Base-by-base conservation (phyloP, 2,329 filamentous ascomycete species). In the Dothistroma pini region DNA sequence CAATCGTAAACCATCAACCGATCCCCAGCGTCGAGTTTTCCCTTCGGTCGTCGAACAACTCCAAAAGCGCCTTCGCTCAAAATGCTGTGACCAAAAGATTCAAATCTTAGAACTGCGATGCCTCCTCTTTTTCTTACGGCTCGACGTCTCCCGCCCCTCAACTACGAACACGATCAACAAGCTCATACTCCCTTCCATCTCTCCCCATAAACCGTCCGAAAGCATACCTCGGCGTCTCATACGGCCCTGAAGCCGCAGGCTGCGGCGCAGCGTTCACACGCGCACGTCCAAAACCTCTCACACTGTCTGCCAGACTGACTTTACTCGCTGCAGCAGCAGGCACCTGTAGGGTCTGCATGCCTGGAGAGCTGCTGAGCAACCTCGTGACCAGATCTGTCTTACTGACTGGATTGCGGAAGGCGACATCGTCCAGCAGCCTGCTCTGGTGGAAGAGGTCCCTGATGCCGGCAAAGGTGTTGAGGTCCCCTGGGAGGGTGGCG, bases 381-480 rank as follows among this genome's bases (percentile, higher is more conserved):
- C 89, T 80, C 0, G 83, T 86, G 22, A 88, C 82, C 21, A 97
- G 81, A 65, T 92, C 88, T 0, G 79, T 79, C 65, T 87, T 88
- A n/a, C 82, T 86, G 31, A 81, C 80, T 2, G 88, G 85, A 41
- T 86, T 83, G 55, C 86, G 82, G 72, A 97, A 93, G 0, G 89
- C 84, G 10, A 86, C 81, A 70, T 96, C 92, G 5, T 84, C 80
- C 1, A 90, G 79, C 19, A 96, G 79, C 25, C 88, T 87, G 49
- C 87, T 87, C 67, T 88, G 87, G 61, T 90, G 86, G 48, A 93
- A 80, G 72, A 93, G 93, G 70, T 86, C 88, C 67, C 96, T 83
- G 22, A 93, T 80, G 72, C 93, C 91, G 1, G 89, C 89, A 19
- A 96, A 80, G 52, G 84, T 90, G 62, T 82, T 84, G 77, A 6